Conservation (phyloP, 108 stramenopile species). For the Nitzschia sp. region DNA sequence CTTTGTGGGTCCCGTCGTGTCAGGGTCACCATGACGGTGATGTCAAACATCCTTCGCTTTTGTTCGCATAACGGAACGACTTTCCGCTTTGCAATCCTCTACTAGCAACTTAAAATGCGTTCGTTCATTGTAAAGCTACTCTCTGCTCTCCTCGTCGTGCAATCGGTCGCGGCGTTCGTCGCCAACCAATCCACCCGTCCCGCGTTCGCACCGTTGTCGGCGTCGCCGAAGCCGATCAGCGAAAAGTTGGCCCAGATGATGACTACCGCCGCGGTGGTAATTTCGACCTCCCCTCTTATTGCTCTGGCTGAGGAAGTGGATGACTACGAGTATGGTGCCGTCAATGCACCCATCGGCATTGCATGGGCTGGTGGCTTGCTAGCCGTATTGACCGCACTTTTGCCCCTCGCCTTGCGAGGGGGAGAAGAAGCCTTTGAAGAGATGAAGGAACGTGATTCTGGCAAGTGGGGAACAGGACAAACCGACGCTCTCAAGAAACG, state of each 20-base stretch:
- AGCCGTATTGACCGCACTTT: conserved; percentile 73
- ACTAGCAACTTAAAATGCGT: background rate
- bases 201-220: background rate
- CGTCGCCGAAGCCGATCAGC: conserved; percentile 9
- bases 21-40: too few species aligned
- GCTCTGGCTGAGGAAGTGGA: conserved; percentile 69
- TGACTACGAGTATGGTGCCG: conserved; percentile 88
- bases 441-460: conserved; percentile 77
- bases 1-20: too few species aligned
- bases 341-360: conserved; percentile 77
- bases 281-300: conserved; percentile 57
- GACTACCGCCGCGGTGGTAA: conserved; percentile 29
- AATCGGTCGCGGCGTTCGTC: conserved; percentile 21
- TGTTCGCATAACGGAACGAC: too few species aligned
- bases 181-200: background rate
- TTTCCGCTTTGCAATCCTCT: too few species aligned
- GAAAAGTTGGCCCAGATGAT: conserved; percentile 24
- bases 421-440: conserved; percentile 89
- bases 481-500: conserved; percentile 30
- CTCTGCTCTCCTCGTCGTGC: conserved; percentile 5
- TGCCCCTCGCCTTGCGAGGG: conserved; percentile 64
- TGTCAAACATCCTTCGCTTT: too few species aligned
- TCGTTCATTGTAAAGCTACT: conserved; percentile 13
- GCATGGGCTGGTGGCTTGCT: conserved; percentile 68
- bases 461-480: conserved; percentile 53